Evolutionary conservation across 1,284 basidiomycete species (phyloP).

Genomic region (Pyrrhoderma noxium): DNA sequence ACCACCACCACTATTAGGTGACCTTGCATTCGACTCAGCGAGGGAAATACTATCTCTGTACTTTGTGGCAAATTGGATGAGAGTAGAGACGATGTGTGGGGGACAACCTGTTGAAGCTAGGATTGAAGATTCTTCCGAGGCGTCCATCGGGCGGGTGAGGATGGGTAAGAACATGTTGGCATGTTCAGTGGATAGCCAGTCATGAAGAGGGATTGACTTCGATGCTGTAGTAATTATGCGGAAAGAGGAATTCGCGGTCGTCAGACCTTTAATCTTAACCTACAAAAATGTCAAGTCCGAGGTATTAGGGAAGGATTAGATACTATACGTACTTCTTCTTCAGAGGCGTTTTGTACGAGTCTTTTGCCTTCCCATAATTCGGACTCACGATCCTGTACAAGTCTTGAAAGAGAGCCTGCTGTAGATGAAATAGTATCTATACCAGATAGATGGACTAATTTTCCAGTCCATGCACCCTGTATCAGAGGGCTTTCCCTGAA

Average conservation of each 20-base stretch:
- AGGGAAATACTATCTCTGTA: conserved; percentile 47
- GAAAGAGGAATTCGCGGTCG: conserved; percentile 49
- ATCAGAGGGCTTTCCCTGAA: conserved; percentile 38
- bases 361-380: conserved; percentile 58
- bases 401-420: conserved; percentile 49
- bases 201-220: conserved; percentile 51
- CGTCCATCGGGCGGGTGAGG: conserved; percentile 50
- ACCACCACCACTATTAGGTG: not conserved
- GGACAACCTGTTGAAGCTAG: conserved; percentile 39
- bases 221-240: conserved; percentile 54
- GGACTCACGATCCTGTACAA: conserved; percentile 52
- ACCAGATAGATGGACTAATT: conserved; percentile 51
- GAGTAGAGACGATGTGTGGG: conserved; percentile 25
- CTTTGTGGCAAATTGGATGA: conserved; percentile 46
- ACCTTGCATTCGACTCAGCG: conserved; percentile 28
- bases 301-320: not conserved
- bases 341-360: conserved; percentile 41
- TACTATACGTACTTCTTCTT: conserved; percentile 35
- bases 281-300: conserved; percentile 21
- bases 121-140: conserved; percentile 39
- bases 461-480: conserved; percentile 49
- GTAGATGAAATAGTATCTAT: conserved; percentile 57
- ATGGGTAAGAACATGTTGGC: conserved; percentile 63
- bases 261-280: conserved; percentile 36
- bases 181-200: conserved; percentile 59